Percentiles rank a stretch among this genome's conserved stretches.
Conservation (phyloP, 1,284 basidiomycete genomes). For the Moesziomyces parantarcticus region DNA sequence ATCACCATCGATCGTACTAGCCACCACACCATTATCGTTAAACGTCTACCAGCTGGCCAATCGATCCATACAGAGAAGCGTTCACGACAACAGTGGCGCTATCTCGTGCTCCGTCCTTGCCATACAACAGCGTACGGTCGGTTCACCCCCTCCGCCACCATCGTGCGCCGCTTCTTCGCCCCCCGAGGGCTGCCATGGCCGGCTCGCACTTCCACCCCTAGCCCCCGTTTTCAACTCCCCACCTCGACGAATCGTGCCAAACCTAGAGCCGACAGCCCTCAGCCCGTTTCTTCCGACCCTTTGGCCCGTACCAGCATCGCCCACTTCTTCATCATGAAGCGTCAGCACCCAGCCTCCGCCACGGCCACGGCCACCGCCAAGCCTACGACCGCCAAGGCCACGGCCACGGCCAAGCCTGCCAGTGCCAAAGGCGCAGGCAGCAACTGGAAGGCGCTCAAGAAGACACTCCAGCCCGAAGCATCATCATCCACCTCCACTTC, state of each 20-base stretch:
- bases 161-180: slow-evolving; percentile 9
- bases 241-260: not conserved
- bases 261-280: not conserved
- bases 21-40: too few relatives aligned
- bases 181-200: slow-evolving; percentile 17
- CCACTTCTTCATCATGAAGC: slow-evolving; percentile 18
- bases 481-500: slow-evolving; percentile 7
- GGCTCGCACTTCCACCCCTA: not conserved
- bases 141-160: slow-evolving; percentile 10
- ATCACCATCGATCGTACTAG: too few relatives aligned
- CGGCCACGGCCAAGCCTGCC: not conserved
- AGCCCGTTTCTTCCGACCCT: too few relatives aligned
- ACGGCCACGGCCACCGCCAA: not conserved
- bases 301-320: not conserved
- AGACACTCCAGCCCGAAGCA: slow-evolving; percentile 36
- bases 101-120: too few relatives aligned
- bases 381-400: not conserved
- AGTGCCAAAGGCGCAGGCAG: slow-evolving; percentile 43
- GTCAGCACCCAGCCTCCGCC: too few relatives aligned
- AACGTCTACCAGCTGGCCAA: too few relatives aligned
- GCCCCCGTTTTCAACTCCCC: not conserved
- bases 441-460: slow-evolving; percentile 63
- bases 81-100: too few relatives aligned
- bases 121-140: too few relatives aligned
- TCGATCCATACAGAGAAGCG: too few relatives aligned